Percentiles rank a stretch among this genome's conserved stretches.
Evolutionary conservation across 805 yeast species (phyloP).

Genomic region (Lipomyces mesembrius): DNA sequence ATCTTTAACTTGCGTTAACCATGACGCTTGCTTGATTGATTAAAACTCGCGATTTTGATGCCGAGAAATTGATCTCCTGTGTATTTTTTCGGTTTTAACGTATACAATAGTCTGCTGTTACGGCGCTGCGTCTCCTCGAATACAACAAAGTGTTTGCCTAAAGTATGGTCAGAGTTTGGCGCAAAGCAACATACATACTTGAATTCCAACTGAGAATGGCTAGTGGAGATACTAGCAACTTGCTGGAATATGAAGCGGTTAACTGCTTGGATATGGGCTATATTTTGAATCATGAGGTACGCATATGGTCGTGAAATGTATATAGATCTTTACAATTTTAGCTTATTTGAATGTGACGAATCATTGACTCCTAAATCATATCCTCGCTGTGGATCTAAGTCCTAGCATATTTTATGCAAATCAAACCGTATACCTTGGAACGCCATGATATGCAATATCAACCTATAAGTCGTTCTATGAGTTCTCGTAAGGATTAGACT

Average conservation of each 20-base stretch:
- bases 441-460: background rate
- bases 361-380: background rate
- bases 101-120: slow-evolving; percentile 19
- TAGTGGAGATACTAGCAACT: background rate
- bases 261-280: background rate
- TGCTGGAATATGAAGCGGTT: background rate
- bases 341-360: background rate
- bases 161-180: background rate
- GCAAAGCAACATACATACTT: background rate
- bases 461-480: background rate
- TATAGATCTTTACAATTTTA: background rate
- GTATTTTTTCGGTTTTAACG: background rate
- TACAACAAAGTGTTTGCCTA: slow-evolving; percentile 20
- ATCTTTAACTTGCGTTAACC: background rate
- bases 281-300: background rate
- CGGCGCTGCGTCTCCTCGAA: slow-evolving; percentile 17
- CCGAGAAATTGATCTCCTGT: background rate
- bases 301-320: background rate
- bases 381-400: background rate
- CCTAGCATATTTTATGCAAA: background rate
- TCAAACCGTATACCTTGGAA: background rate
- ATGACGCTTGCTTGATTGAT: background rate
- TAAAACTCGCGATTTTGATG: background rate
- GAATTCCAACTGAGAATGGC: background rate
- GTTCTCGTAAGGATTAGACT: background rate